phyloP scores from a whole-genome alignment of 805 yeast species.

The Pichia kluyveri region DNA sequence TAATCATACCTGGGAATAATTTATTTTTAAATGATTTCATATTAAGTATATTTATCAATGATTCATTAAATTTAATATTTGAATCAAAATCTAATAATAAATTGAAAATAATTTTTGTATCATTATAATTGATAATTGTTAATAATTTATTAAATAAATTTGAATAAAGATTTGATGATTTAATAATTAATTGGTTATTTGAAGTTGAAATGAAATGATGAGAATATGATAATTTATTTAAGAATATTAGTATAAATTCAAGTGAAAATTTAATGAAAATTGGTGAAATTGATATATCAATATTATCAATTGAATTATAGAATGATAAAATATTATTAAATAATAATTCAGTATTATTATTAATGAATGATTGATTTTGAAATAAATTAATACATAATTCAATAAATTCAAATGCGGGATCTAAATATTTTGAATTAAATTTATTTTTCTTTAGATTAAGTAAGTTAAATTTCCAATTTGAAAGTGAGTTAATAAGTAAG shows the following conservation, averaged over 20 bases:
- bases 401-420: constrained; percentile 4
- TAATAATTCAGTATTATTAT: not conserved
- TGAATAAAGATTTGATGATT: not conserved
- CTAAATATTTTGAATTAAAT: not conserved
- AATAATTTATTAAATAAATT: constrained; percentile 9
- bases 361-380: constrained; percentile 9
- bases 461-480: constrained; percentile 18
- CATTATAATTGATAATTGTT: constrained; percentile 8
- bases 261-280: constrained; percentile 15
- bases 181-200: not conserved
- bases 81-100: constrained; percentile 6
- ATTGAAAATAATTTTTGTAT: constrained; percentile 10
- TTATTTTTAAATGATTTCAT: constrained; percentile 1
- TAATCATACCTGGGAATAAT: constrained; percentile 8
- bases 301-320: constrained; percentile 1
- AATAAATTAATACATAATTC: constrained; percentile 15
- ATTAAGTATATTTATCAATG: constrained; percentile 1
- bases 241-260: constrained; percentile 14
- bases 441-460: constrained; percentile 1
- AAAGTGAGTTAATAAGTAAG: constrained; percentile 14
- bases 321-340: not conserved
- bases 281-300: constrained; percentile 14
- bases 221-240: constrained; percentile 10
- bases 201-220: constrained; percentile 4
- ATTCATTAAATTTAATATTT: constrained; percentile 1